Percentiles rank a stretch among this genome's conserved stretches.
These are phyloP conservation scores for Pyrus betulifolia DNA, from an alignment of 306 rosid genomes.

Conservation along the genomic window DNA sequence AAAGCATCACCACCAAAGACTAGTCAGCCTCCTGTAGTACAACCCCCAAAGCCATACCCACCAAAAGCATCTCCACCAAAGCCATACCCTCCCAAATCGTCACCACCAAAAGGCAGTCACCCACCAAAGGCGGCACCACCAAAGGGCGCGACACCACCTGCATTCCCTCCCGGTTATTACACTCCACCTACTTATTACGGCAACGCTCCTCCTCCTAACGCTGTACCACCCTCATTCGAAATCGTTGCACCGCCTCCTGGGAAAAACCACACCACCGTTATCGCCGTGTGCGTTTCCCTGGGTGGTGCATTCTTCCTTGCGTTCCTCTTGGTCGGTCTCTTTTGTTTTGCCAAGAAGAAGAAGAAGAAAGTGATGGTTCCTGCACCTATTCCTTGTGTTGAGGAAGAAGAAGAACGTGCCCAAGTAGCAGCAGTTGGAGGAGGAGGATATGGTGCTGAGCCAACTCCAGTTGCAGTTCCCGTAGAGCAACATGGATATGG, in stretches of 20 bases:
- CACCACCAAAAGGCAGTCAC: neutral
- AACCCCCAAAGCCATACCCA: neutral
- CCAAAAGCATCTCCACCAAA: neutral
- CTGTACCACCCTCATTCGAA: slow-evolving; percentile 20
- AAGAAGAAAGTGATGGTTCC: slow-evolving; percentile 35
- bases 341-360: slow-evolving; percentile 41
- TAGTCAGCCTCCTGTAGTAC: neutral
- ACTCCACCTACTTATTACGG: neutral
- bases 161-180: neutral
- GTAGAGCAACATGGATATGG: neutral
- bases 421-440: neutral
- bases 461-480: neutral
- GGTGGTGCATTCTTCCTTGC: slow-evolving; percentile 42
- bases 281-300: slow-evolving; percentile 42
- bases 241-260: slow-evolving; percentile 21
- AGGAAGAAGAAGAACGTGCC: neutral
- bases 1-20: slow-evolving; percentile 1
- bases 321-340: slow-evolving; percentile 33
- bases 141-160: neutral
- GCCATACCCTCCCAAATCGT: neutral
- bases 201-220: slow-evolving; percentile 6
- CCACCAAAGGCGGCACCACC: neutral
- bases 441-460: neutral
- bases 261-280: slow-evolving; percentile 33
- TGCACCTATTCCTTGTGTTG: slow-evolving; percentile 18